phyloP scores from a whole-genome alignment of 148 eudicot species.

The Silene uniflora region DNA sequence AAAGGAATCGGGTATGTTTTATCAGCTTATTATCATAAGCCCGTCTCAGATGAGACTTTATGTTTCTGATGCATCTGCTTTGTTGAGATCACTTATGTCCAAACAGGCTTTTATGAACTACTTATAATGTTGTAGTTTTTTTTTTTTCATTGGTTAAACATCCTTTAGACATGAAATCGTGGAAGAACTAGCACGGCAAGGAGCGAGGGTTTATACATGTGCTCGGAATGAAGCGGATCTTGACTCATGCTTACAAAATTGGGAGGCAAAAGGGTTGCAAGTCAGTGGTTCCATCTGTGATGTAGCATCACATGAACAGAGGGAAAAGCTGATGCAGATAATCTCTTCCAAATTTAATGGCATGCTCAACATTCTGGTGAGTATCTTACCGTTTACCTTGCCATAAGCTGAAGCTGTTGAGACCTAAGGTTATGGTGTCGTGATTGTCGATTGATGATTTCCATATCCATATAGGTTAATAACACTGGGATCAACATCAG shows the following conservation, averaged over 20 bases:
- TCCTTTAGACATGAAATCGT: constrained; percentile 35
- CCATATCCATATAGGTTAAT: constrained; percentile 32
- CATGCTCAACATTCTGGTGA: constrained; percentile 40
- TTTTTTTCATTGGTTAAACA: not conserved
- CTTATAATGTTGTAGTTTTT: not conserved
- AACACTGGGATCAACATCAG: constrained; percentile 34
- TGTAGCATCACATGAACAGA: constrained; percentile 27
- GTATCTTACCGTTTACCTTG: not conserved
- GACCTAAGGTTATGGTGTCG: not conserved
- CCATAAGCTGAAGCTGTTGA: not conserved
- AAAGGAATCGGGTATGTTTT: constrained; percentile 37
- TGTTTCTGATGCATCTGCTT: not conserved
- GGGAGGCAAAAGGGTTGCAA: constrained; percentile 33
- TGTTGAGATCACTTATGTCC: not conserved
- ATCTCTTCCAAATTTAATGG: constrained; percentile 33
- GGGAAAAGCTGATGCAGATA: constrained; percentile 33
- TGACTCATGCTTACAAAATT: constrained; percentile 22
- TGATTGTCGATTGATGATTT: not conserved
- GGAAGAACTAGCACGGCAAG: constrained; percentile 36
- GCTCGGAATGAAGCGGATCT: constrained; percentile 35
- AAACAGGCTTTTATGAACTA: not conserved
- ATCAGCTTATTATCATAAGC: not conserved
- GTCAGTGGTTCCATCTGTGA: constrained; percentile 39
- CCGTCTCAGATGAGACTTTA: too few species aligned
- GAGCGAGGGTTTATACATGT: constrained; percentile 36